A percentile compares a stretch with the other conserved stretches of the same genome.
These are phyloP conservation scores for Erodium maritimum DNA, from an alignment of 345 rosid species.

Conservation along the genomic window DNA sequence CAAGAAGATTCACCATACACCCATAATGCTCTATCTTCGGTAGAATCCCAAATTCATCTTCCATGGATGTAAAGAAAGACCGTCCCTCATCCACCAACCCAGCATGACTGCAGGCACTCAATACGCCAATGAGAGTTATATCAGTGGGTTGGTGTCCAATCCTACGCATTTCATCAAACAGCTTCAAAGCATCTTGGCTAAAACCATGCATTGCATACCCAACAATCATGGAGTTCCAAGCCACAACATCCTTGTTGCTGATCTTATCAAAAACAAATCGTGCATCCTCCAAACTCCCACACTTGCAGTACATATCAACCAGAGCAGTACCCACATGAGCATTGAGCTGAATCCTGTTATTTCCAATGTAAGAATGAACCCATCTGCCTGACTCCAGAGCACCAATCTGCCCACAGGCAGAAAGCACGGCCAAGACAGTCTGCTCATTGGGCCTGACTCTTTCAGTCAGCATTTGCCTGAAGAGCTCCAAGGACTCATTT, in stretches of 20 bases:
- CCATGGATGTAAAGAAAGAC: constrained; percentile 40
- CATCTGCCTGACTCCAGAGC: constrained; percentile 61
- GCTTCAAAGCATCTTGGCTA: constrained; percentile 36
- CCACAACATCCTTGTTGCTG: constrained; percentile 32
- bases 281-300: constrained; percentile 70
- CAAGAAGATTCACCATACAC: constrained; percentile 58
- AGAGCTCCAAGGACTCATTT: constrained; percentile 35
- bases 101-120: constrained; percentile 65
- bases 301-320: constrained; percentile 70
- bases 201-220: constrained; percentile 65
- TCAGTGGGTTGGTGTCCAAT: constrained; percentile 38
- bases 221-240: constrained; percentile 64
- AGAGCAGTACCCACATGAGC: constrained; percentile 39
- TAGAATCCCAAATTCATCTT: constrained; percentile 31
- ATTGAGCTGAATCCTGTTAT: constrained; percentile 22
- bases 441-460: constrained; percentile 42
- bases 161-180: constrained; percentile 38
- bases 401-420: constrained; percentile 74
- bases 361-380: constrained; percentile 47
- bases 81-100: constrained; percentile 61
- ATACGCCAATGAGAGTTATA: constrained; percentile 42
- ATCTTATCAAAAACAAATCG: constrained; percentile 1
- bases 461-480: constrained; percentile 35
- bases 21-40: constrained; percentile 82
- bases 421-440: constrained; percentile 42